Conservation (phyloP, 768 basidiomycete genomes). For the Hypholoma fasciculare region DNA sequence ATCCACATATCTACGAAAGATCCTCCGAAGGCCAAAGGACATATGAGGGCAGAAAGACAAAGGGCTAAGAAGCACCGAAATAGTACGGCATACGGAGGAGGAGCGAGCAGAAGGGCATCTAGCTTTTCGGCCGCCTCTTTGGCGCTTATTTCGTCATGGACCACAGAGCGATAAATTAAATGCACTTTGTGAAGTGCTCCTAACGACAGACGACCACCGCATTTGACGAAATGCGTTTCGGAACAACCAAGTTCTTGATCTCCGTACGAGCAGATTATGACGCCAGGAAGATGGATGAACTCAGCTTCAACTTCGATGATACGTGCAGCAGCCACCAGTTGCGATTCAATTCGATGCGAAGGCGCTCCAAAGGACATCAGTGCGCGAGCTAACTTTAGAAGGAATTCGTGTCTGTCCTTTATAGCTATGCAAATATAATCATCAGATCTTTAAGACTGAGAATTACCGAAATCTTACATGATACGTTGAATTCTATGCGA, state of each 20-base stretch:
- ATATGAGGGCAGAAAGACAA: slow-evolving; percentile 73
- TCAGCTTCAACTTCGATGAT: slow-evolving; percentile 92
- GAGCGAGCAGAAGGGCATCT: slow-evolving; percentile 58
- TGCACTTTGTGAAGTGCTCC: slow-evolving; percentile 87
- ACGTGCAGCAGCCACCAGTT: slow-evolving; percentile 83
- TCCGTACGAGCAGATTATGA: slow-evolving; percentile 87
- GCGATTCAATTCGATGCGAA: slow-evolving; percentile 91
- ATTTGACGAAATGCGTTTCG: slow-evolving; percentile 88
- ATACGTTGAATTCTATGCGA: slow-evolving; percentile 74
- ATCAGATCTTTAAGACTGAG: background rate
- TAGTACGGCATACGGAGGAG: slow-evolving; percentile 62
- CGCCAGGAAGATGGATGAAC: slow-evolving; percentile 81
- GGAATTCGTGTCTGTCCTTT: slow-evolving; percentile 79
- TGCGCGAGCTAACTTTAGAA: slow-evolving; percentile 82
- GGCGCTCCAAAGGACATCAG: slow-evolving; percentile 93
- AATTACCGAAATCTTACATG: slow-evolving; percentile 43
- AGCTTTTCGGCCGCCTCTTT: slow-evolving; percentile 69
- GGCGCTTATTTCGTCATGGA: slow-evolving; percentile 91
- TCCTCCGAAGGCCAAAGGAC: slow-evolving; percentile 82
- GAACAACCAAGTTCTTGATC: slow-evolving; percentile 88
- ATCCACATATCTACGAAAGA: slow-evolving; percentile 86
- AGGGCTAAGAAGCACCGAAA: slow-evolving; percentile 71
- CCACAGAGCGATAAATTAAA: slow-evolving; percentile 79
- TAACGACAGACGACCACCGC: slow-evolving; percentile 72
- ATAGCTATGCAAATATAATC: slow-evolving; percentile 49